phyloP scores from a whole-genome alignment of 441 rosid genomes.

The Iberis amara region DNA sequence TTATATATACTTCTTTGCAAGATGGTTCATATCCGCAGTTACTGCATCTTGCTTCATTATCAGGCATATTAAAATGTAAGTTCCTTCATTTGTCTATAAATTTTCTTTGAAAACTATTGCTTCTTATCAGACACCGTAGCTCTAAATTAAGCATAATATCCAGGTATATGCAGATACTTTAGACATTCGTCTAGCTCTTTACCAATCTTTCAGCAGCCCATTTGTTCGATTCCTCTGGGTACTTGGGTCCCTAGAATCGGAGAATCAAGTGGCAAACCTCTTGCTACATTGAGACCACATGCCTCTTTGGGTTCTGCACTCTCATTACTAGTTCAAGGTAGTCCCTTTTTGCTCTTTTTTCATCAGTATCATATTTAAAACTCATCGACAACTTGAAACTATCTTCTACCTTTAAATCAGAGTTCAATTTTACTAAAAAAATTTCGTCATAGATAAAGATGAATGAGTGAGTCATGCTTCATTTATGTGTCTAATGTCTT shows the following conservation, averaged over 20 bases:
- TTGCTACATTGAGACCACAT: constrained; percentile 53
- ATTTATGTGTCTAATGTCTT: constrained; percentile 7
- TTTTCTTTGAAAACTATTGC: neutral
- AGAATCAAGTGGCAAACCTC: constrained; percentile 48
- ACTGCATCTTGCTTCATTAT: constrained; percentile 64
- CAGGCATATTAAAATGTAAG: constrained; percentile 69
- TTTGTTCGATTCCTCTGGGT: constrained; percentile 56
- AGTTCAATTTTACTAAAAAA: too few species aligned
- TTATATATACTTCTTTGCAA: constrained; percentile 47
- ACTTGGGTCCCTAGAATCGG: constrained; percentile 71
- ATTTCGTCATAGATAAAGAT: too few species aligned
- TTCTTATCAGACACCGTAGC: constrained; percentile 19
- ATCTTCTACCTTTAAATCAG: too few species aligned
- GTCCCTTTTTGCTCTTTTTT: constrained; percentile 10
- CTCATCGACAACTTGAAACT: constrained; percentile 2
- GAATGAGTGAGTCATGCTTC: constrained; percentile 4
- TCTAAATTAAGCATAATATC: constrained; percentile 20
- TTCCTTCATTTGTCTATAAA: constrained; percentile 22
- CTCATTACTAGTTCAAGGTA: constrained; percentile 65
- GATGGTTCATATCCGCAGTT: constrained; percentile 64
- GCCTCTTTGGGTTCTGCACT: constrained; percentile 63
- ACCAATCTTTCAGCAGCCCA: constrained; percentile 66
- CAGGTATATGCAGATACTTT: constrained; percentile 75
- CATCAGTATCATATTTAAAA: neutral
- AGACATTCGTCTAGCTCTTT: constrained; percentile 60